A percentile compares a stretch with the other conserved stretches of the same genome.
These are phyloP conservation scores for Coniosporium tulheliwenetii DNA, from an alignment of 2,329 filamentous ascomycete genomes.

Conservation along the genomic window DNA sequence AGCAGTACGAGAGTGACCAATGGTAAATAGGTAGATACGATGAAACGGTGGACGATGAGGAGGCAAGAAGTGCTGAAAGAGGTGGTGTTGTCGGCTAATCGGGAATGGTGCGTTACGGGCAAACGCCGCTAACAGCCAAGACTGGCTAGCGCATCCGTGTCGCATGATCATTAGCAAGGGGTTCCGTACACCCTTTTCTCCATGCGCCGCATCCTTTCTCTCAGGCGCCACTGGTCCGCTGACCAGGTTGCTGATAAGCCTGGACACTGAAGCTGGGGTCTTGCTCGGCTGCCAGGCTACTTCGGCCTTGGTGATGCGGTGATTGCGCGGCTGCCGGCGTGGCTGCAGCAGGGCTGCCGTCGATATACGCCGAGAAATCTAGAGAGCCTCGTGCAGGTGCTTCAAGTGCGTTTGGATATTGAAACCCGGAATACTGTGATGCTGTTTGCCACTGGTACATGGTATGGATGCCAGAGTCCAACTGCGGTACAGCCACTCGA, in stretches of 20 bases:
- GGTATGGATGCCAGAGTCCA: neutral
- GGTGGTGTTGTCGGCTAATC: too few species aligned
- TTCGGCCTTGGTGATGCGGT: neutral
- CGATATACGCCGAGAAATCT: neutral
- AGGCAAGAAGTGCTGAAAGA: too few species aligned
- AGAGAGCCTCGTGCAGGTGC: neutral
- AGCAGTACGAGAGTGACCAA: too few species aligned
- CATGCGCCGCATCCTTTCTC: neutral
- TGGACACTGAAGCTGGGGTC: neutral
- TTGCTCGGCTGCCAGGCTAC: neutral
- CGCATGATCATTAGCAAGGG: neutral
- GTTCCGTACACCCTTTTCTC: neutral
- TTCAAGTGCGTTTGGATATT: neutral
- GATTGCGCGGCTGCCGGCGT: neutral
- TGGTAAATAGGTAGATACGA: too few species aligned
- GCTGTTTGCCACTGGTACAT: neutral
- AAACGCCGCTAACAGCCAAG: neutral
- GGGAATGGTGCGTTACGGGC: neutral
- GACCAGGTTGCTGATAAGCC: neutral
- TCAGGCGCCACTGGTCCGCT: neutral
- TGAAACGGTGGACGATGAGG: too few species aligned
- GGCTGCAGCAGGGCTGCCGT: neutral
- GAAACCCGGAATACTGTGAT: neutral
- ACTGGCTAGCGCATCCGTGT: neutral
- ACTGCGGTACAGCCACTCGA: constrained; percentile 15